Evolutionary conservation across 306 rosid species (phyloP).

Genomic region (Trifolium dubium): DNA sequence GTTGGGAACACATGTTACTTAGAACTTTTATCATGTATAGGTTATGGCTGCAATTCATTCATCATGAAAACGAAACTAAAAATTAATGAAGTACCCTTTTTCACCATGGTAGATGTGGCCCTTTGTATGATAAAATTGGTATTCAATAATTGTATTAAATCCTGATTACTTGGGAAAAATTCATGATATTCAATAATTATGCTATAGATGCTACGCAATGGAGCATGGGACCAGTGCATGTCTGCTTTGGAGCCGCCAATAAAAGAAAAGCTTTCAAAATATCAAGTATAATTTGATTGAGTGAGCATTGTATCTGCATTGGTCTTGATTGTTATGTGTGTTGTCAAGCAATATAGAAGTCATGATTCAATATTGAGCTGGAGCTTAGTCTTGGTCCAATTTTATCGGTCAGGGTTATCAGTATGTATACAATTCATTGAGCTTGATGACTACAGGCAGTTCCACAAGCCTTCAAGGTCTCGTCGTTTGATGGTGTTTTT

Average conservation of each 20-base stretch:
- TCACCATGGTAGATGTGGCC: constrained; percentile 15
- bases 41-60: constrained; percentile 27
- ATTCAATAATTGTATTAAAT: constrained; percentile 1
- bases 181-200: constrained; percentile 28
- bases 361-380: constrained; percentile 44
- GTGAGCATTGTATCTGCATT: constrained; percentile 58
- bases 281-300: constrained; percentile 63
- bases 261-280: constrained; percentile 88
- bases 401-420: constrained; percentile 46
- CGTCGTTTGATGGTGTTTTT: constrained; percentile 48
- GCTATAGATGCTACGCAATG: constrained; percentile 87
- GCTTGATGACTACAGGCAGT: constrained; percentile 55
- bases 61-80: constrained; percentile 1
- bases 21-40: neutral
- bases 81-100: neutral
- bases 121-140: constrained; percentile 17
- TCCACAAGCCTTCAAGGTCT: constrained; percentile 44
- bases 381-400: constrained; percentile 47
- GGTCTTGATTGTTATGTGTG: constrained; percentile 51
- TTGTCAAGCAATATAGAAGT: constrained; percentile 46
- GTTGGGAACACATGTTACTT: constrained; percentile 11
- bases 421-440: constrained; percentile 49
- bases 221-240: constrained; percentile 98
- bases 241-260: constrained; percentile 89
- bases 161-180: neutral